Evolutionary conservation across 768 basidiomycete species (phyloP), one percentile per base, ranked within the genome.

Genomic region (Leccinum arenicola): DNA sequence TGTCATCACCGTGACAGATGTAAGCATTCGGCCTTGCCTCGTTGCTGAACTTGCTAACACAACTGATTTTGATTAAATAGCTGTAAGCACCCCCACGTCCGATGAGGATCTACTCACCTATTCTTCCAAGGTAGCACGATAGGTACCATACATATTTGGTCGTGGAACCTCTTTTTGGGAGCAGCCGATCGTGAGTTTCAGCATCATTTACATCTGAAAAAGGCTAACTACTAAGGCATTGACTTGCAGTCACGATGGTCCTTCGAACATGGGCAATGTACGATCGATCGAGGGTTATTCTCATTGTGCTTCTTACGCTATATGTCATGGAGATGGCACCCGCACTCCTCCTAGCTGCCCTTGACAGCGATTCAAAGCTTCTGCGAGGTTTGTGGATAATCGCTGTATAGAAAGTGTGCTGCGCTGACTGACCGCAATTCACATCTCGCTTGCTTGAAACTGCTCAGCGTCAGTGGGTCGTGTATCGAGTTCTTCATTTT

Each of bases 201-300:
- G 50, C 31, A 7, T 11, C 3, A 0, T 51, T 51, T 29, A 31
- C 50, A 31, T n/a, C 4, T 14, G 3, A 29, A 31, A 12, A 9
- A 12, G 10, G 10, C 10, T n/a, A 6, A 19, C 6, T 33, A 19
- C 6, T 33, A 4, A 27, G 36, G 21, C 21, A 15, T 10, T 14
- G 25, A n/a, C 21, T 23, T 40, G 7, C 25, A 53, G 52, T 53
- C 25, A 10, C 25, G 23, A 53, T 53, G 52, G 25, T 53, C 52
- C 52, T 53, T 25, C 52, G 52, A 10, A 17, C 23, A 53, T 53
- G 52, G 52, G 52, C 52, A 40, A 36, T 53, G 52, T 53, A 53
- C 31, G 25, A 53, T 40, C 52, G 52, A 27, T 53, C 52, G 11
- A 53, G 7, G n/a, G 2, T 40, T 12, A 38, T 53, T 21, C 11